Base-by-base conservation (phyloP, 805 yeast species). In the Cyberlindnera misumaiensis region DNA sequence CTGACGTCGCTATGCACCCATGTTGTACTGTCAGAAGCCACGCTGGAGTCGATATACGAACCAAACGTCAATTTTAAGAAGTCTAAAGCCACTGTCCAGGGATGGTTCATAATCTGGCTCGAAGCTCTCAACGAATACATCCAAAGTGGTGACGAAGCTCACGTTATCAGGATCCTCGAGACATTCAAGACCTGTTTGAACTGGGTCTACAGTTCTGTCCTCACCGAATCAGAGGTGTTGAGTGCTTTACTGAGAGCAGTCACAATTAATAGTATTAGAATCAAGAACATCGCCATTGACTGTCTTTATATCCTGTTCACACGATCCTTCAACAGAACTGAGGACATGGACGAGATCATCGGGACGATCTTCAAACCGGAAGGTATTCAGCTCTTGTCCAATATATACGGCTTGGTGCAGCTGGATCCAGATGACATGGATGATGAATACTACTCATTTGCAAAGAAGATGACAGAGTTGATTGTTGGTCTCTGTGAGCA, bases 381-480 rank as follows among this genome's bases (percentile, higher is more conserved):
- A 39, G 95, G 95, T n/a, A 75, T 93, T 45, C 63, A 67, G 33
- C 72, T 86, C 52, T 68, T 93, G 35, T 62, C 74, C 26, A 72
- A 68, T 33, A 84, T 86, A 24, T 89, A 80, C 57, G 68, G 74
- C 28, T 51, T 64, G 9, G 52, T 72, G 29, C 55, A 56, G 17
- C 69, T 84, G 36, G 75, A 77, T 45, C 76, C 85, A 0, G 79
- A 80, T 42, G 85, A 80, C 51, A 70, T 88, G 16, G 89, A 84
- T 52, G 97, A 88, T 50, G 75, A 73, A 40, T 70, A 75, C 27
- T 93, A 93, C 57, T 80, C 94, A 1, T 72, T 90, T 41, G 63
- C 85, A 44, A 93, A 93, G 58, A 90, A 90, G 62, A 72, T 90
- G 12, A 96, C 89, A 4, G 98, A 93, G 56, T 83, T 90, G 86